Evolutionary conservation across 768 basidiomycete species (phyloP), one percentile per base, ranked within the genome.

Genomic region (Psilocybe subaeruginosa): DNA sequence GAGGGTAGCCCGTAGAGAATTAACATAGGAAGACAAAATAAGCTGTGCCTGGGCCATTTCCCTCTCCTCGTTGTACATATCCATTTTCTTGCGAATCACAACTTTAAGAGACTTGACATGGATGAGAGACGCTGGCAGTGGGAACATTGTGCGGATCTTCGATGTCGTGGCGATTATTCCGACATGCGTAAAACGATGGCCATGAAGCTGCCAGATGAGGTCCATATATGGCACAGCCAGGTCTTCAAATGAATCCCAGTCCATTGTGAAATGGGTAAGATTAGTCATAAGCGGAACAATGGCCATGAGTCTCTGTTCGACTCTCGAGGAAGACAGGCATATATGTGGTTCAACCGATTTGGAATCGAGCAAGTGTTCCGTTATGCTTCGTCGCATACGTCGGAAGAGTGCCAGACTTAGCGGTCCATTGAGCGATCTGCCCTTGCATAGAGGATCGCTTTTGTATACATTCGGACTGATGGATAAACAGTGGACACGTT

Each of bases 401-500:
- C 16, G 6, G 16, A 46, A 35, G 33, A 35, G 33, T 6, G 7
- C 11, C 3, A 11, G 11, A 35, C 33, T 46, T 16, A 12, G 14
- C 19, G 9, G 39, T 41, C 39, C 39, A 41, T 9, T 6, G 16
- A 46, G 33, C 33, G 33, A 7, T 35, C 11, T 35, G 11, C 11
- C 33, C 11, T 6, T 35, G 45, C 12, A 17, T 46, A 56, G 43
- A 50, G 19, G 16, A 51, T n/a, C 6, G 53, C 30, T 54, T 35
- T 35, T 35, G 33, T 7, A 35, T 16, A 52, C 27, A 46, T 45
- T 39, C 12, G 52, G 27, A 14, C 23, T 35, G 14, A 64, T 33
- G 2, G 31, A 33, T n/a, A 64, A 27, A 11, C 48, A 54, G 33
- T 39, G 55, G 8, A 61, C 64, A 35, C 60, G 59, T 45, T 19